Evolutionary conservation across 2,329 filamentous ascomycete genomes (phyloP).

Genomic region (Dactylonectria estremocensis): DNA sequence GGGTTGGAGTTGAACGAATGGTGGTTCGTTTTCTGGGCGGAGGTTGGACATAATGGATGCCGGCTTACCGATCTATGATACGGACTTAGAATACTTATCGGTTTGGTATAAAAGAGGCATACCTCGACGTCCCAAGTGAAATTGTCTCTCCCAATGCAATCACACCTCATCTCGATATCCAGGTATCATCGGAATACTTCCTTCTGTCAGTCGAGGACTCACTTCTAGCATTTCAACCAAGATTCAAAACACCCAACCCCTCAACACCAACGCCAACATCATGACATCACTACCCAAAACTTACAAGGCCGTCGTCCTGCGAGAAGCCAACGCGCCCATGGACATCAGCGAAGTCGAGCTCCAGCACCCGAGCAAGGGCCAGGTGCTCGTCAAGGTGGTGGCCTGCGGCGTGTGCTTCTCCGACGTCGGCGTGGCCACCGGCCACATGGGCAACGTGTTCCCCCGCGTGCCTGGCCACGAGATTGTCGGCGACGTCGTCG

Average conservation of each 20-base stretch:
- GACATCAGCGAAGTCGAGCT: constrained; percentile 73
- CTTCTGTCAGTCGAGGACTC: neutral
- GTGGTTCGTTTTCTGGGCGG: neutral
- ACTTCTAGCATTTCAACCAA: neutral
- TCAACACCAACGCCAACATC: constrained; percentile 12
- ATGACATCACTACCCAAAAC: constrained; percentile 70
- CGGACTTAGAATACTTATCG: too few relatives aligned
- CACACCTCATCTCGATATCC: neutral
- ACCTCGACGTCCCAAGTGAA: neutral
- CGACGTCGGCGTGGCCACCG: constrained; percentile 66
- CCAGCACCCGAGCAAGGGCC: constrained; percentile 66
- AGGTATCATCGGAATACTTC: neutral
- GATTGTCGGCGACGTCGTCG: constrained; percentile 76
- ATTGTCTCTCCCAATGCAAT: neutral
- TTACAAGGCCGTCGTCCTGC: constrained; percentile 77
- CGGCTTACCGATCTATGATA: neutral
- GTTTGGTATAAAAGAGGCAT: constrained; percentile 17
- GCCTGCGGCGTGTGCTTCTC: constrained; percentile 82
- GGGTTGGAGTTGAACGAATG: neutral
- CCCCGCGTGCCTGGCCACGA: constrained; percentile 81
- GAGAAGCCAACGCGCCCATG: constrained; percentile 66
- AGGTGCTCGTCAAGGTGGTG: constrained; percentile 79
- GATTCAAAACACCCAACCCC: neutral
- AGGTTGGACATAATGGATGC: neutral
- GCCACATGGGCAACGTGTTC: constrained; percentile 68